Conservation (phyloP, 768 basidiomycete genomes). For the Suillus variegatus region DNA sequence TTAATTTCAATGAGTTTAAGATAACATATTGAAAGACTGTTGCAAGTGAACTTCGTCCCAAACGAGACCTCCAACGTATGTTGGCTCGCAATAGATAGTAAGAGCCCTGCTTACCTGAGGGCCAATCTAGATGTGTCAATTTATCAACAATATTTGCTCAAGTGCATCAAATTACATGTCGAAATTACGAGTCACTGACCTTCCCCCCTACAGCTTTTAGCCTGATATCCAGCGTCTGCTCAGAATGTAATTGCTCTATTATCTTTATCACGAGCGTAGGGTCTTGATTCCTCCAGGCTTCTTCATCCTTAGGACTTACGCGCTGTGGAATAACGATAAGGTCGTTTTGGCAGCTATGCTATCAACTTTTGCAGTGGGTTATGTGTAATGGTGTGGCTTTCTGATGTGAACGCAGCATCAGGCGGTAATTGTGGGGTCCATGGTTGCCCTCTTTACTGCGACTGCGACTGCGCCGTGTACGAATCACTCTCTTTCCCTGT, state of each 20-base stretch:
- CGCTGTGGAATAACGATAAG: constrained; percentile 3
- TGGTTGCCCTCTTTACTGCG: neutral
- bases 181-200: neutral
- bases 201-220: neutral
- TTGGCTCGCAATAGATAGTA: neutral
- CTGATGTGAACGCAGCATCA: neutral
- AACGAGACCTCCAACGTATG: neutral
- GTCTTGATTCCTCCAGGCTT: constrained; percentile 2
- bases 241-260: constrained; percentile 3
- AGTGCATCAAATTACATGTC: neutral
- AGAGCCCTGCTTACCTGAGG: neutral
- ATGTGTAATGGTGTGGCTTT: neutral
- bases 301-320: constrained; percentile 10
- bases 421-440: neutral
- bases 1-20: neutral
- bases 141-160: constrained; percentile 5
- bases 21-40: neutral
- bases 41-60: neutral
- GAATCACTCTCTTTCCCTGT: neutral
- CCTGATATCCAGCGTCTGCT: constrained; percentile 5
- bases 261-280: neutral
- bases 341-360: neutral
- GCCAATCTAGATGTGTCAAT: constrained; percentile 4
- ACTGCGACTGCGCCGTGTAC: neutral
- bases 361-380: constrained; percentile 5